Evolutionary conservation across 2,329 filamentous ascomycete species (phyloP).

Genomic region (Emergomyces orientalis): DNA sequence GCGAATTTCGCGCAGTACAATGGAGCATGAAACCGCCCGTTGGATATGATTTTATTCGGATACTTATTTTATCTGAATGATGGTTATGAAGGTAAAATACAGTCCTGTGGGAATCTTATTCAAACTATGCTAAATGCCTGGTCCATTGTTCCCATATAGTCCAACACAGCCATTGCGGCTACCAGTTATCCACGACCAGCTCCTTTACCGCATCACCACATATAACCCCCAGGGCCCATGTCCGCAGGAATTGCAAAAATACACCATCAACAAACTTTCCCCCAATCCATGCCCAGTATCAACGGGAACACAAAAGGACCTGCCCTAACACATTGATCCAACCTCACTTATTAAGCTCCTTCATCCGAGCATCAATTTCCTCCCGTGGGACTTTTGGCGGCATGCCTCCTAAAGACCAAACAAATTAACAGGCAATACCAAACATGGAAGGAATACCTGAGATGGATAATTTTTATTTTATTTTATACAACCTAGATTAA

Average conservation of each 20-base stretch:
- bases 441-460: neutral
- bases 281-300: neutral
- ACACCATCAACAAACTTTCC: neutral
- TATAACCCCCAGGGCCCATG: neutral
- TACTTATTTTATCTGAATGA: neutral
- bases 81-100: neutral
- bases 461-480: no score
- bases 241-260: neutral
- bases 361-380: slow-evolving; percentile 3
- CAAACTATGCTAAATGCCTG: neutral
- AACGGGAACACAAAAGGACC: neutral
- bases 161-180: no score
- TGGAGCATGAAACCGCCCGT: neutral
- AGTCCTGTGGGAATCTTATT: neutral
- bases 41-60: neutral
- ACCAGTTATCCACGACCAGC: neutral
- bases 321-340: no score
- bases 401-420: neutral
- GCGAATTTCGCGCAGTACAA: neutral
- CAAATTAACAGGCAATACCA: neutral
- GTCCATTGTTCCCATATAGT: neutral
- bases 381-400: slow-evolving; percentile 2
- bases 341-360: slow-evolving; percentile 6
- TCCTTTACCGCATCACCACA: neutral
- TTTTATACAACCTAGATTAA: neutral